Evolutionary conservation across 2,329 filamentous ascomycete species (phyloP).

Genomic region (Scytalidium lignicola): DNA sequence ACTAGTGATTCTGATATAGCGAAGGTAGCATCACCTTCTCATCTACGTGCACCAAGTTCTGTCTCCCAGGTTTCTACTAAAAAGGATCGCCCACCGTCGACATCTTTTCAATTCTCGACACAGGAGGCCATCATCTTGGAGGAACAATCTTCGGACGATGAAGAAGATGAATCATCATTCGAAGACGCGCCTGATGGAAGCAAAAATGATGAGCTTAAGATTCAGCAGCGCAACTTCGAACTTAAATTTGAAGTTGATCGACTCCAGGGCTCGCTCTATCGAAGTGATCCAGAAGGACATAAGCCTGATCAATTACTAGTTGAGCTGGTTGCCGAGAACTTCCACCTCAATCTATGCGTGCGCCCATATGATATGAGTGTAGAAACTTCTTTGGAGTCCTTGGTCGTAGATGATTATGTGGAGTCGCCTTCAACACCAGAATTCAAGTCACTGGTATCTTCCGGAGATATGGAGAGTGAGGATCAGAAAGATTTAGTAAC

Average conservation of each 20-base stretch:
- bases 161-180: conserved; percentile 58
- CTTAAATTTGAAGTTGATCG: conserved; percentile 96
- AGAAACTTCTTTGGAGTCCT: conserved; percentile 78
- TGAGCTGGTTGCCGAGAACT: conserved; percentile 85
- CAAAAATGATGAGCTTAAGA: conserved; percentile 54
- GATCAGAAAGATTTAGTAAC: conserved; percentile 77
- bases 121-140: conserved; percentile 76
- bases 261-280: conserved; percentile 86
- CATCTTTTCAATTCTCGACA: conserved; percentile 68
- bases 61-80: conserved; percentile 35
- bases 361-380: conserved; percentile 90
- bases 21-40: conserved; percentile 5
- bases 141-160: conserved; percentile 36
- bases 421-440: conserved; percentile 78
- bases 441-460: conserved; percentile 97
- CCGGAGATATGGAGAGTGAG: conserved; percentile 66
- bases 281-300: conserved; percentile 72
- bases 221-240: conserved; percentile 89
- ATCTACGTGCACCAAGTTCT: conserved; percentile 20
- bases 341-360: conserved; percentile 82
- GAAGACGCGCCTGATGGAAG: conserved; percentile 60
- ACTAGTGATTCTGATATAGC: conserved; percentile 1
- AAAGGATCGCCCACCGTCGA: conserved; percentile 53
- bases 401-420: conserved; percentile 92
- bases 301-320: conserved; percentile 79